Base-by-base conservation (phyloP, 2,329 filamentous ascomycete genomes). In the Aspergillus glaucus region DNA sequence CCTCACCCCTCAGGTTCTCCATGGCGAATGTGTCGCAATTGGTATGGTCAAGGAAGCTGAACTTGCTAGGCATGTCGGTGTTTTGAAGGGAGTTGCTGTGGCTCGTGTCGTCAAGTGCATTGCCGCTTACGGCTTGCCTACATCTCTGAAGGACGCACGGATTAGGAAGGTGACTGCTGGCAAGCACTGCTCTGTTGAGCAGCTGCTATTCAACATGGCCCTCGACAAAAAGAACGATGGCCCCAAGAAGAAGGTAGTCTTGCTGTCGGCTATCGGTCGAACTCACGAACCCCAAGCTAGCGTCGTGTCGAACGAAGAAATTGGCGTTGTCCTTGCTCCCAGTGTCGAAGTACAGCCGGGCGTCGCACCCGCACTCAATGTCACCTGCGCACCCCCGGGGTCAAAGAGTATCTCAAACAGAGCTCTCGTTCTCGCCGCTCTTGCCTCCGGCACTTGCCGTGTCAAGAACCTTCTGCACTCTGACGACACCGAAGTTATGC, bases 161-260 rank as follows among this genome's bases (percentile, higher is more conserved):
- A 85, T 98, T 40, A 79, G 86, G 40, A 88, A 85, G 61, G 74
- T 93, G 53, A 91, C 89, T 4, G 91, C 89, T 1, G 88, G 87
- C 46, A 96, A 95, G 71, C 78, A 82, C 55, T 98, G 93, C 65
- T 85, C 87, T 0, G 88, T 96, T 2, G 88, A 96, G 58, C 80
- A 87, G 49, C 72, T 98, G 45, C 78, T 98, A 49, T 79, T 86
- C 56, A 95, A 95, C 66, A 98, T 98, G 93, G 90, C 87, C 0
- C 86, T 98, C 7, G 93, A 98, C 72, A 98, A 98, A 79, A 98
- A 98, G 77, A 98, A 98, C 57, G 87, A 95, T 41, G 93, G 93
- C 2, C 81, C 81, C 50, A 90, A 92, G 70, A 98, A 98, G 78
- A 97, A 95, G 72, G 87, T 98, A 54, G 92, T 96, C 6, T 79